A percentile compares a stretch with the other conserved stretches of the same genome.
Evolutionary conservation across 768 basidiomycete genomes (phyloP).

Genomic region (Lactarius indigo): DNA sequence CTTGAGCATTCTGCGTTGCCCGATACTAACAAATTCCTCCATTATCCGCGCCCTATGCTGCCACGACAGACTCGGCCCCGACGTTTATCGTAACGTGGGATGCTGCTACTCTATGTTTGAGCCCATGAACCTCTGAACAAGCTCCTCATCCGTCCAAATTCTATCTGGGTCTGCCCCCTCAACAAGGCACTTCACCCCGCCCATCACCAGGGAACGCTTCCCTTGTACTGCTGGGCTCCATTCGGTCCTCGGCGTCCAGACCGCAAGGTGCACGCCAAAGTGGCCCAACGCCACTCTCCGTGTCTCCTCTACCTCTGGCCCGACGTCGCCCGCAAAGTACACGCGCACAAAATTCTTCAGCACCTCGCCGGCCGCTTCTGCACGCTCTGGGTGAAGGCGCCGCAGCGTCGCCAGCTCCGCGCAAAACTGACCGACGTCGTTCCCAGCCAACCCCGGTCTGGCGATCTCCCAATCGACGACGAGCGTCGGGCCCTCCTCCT

Average conservation of each 20-base stretch:
- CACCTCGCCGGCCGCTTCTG: conserved; percentile 36
- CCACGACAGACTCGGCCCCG: neutral
- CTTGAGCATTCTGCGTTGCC: neutral
- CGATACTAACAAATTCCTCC: neutral
- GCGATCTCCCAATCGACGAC: conserved; percentile 66
- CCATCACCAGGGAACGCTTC: conserved; percentile 46
- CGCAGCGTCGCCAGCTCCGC: conserved; percentile 54
- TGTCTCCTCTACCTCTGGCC: conserved; percentile 31
- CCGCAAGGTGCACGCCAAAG: conserved; percentile 53
- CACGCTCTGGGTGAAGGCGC: conserved; percentile 43
- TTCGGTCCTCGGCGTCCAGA: conserved; percentile 43
- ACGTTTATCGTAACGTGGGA: neutral
- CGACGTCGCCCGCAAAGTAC: conserved; percentile 36
- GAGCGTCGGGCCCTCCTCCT: conserved; percentile 32
- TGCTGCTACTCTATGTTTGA: neutral
- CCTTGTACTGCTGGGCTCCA: conserved; percentile 49
- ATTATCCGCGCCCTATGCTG: neutral
- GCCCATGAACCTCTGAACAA: conserved; percentile 3
- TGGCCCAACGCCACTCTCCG: conserved; percentile 42
- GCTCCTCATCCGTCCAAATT: conserved; percentile 18
- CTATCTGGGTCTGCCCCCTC: conserved; percentile 19
- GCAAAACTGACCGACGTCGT: conserved; percentile 63
- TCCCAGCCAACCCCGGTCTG: conserved; percentile 52
- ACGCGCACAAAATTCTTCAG: conserved; percentile 44
- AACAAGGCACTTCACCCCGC: conserved; percentile 47